phyloP scores from a whole-genome alignment of 495 filamentous ascomycete genomes.

The Baudoinia panamericana region DNA sequence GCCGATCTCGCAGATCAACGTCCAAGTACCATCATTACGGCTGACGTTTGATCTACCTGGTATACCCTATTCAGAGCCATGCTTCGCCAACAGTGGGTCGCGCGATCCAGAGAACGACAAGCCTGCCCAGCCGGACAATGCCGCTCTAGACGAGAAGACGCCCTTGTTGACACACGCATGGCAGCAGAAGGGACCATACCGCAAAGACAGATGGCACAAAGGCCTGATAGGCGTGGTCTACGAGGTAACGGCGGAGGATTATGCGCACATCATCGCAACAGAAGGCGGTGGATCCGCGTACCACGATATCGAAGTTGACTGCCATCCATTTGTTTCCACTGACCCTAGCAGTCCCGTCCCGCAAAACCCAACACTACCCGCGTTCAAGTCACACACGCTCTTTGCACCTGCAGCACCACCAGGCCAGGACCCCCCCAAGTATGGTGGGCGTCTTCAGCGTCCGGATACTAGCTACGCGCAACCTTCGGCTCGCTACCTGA shows the following conservation, averaged over 20 bases:
- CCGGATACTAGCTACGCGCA: conserved; percentile 60
- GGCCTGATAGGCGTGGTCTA: conserved; percentile 88
- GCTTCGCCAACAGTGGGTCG: conserved; percentile 69
- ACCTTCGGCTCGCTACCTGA: conserved; percentile 69
- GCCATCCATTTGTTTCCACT: conserved; percentile 42
- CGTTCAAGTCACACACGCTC: conserved; percentile 42
- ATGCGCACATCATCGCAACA: conserved; percentile 71
- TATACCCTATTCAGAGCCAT: conserved; percentile 76
- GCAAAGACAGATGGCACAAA: conserved; percentile 51
- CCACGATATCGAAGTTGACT: conserved; percentile 66
- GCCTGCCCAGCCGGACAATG: neutral
- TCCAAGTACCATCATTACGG: conserved; percentile 60
- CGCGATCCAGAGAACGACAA: conserved; percentile 32
- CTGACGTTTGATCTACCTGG: conserved; percentile 79
- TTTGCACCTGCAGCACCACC: conserved; percentile 34
- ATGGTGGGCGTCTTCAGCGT: conserved; percentile 33
- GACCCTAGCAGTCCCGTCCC: conserved; percentile 20
- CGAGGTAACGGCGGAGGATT: conserved; percentile 73
- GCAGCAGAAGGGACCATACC: conserved; percentile 24
- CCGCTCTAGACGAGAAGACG: conserved; percentile 11
- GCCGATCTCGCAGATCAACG: conserved; percentile 64
- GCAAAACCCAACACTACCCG: conserved; percentile 29
- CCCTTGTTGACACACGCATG: conserved; percentile 21
- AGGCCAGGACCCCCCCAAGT: conserved; percentile 25
- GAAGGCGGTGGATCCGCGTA: conserved; percentile 79